Conservation (phyloP, 345 rosid species). For the Lenwebbia sp. region DNA sequence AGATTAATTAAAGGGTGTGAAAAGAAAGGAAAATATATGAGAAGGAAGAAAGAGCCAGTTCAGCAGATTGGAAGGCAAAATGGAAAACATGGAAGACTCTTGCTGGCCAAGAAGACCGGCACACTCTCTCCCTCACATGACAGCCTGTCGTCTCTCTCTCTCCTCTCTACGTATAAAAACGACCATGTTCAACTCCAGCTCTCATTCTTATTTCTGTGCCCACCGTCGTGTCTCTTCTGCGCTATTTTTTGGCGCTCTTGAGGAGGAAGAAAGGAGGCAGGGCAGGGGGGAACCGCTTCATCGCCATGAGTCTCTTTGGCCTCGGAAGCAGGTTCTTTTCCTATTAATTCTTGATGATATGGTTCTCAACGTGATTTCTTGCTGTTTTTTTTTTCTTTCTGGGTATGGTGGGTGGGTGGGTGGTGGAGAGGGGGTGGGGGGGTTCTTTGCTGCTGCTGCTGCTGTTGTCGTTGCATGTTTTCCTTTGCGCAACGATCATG, state of each 20-base stretch:
- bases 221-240: background rate
- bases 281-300: background rate
- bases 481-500: background rate
- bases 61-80: background rate
- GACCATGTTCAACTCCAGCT: background rate
- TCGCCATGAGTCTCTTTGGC: background rate
- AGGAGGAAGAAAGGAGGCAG: background rate
- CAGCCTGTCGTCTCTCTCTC: background rate
- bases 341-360: background rate
- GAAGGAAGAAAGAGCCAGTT: background rate
- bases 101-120: background rate
- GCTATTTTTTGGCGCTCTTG: background rate
- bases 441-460: background rate
- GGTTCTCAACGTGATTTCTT: background rate
- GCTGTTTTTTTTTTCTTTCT: background rate
- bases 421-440: background rate
- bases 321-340: background rate
- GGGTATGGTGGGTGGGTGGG: no score
- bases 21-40: background rate
- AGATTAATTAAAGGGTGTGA: background rate
- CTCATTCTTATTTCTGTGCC: background rate
- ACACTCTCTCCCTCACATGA: background rate
- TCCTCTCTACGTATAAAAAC: background rate
- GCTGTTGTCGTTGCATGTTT: background rate
- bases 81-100: background rate